Percentiles rank a stretch among this genome's conserved stretches.
Evolutionary conservation across 345 rosid species (phyloP).

Genomic region (Xanthoceras sorbifolium): DNA sequence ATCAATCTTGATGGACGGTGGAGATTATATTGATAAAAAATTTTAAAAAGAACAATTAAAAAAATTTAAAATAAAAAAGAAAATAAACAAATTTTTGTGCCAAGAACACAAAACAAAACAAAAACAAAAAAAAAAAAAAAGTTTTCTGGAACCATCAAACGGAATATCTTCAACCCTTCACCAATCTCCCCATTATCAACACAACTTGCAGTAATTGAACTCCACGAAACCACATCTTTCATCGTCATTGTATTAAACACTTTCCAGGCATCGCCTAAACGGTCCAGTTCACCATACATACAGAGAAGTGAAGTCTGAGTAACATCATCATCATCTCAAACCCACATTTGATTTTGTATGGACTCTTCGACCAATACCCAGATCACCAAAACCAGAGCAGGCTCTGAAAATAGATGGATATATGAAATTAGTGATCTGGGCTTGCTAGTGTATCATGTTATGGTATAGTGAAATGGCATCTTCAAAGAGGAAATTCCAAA

Average conservation of each 20-base stretch:
- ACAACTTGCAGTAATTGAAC: slow-evolving; percentile 28
- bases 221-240: slow-evolving; percentile 10
- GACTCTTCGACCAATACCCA: slow-evolving; percentile 47
- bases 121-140: too few relatives aligned
- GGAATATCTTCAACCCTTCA: too few relatives aligned
- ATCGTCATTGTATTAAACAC: slow-evolving; percentile 61
- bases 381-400: slow-evolving; percentile 59
- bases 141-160: too few relatives aligned
- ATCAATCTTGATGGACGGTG: too few relatives aligned
- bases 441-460: slow-evolving; percentile 36
- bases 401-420: slow-evolving; percentile 88
- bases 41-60: too few relatives aligned
- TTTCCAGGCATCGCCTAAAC: slow-evolving; percentile 47
- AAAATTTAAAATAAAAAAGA: too few relatives aligned
- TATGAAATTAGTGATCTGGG: slow-evolving; percentile 44
- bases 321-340: slow-evolving; percentile 52
- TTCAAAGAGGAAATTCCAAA: slow-evolving; percentile 48
- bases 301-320: slow-evolving; percentile 63
- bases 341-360: slow-evolving; percentile 71
- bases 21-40: too few relatives aligned
- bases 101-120: too few relatives aligned
- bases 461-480: slow-evolving; percentile 60
- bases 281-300: slow-evolving; percentile 60
- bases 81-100: too few relatives aligned
- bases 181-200: too few relatives aligned